Base-by-base conservation (phyloP, 352 stramenopile genomes). In the Globisporangium megalacanthum region DNA sequence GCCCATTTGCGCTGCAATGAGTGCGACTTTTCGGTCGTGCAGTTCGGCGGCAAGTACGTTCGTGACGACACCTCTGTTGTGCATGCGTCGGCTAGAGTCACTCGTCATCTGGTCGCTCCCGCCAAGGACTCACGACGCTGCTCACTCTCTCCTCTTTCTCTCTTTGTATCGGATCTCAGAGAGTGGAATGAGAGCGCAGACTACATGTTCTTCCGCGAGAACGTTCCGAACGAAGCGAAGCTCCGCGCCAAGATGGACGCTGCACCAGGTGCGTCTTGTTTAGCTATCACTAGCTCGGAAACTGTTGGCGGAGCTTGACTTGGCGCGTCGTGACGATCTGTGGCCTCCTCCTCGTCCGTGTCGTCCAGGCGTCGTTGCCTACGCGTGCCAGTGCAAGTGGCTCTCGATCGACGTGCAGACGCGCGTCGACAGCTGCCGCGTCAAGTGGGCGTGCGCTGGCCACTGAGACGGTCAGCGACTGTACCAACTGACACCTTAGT, bases 131-230 rank as follows among this genome's bases (percentile, higher is more conserved):
- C 29, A 19, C 47, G 22, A 13, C 46, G 4, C 29, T 54, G 2
- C 19, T 25, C 20, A 13, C n/a, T 17, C 9, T 10, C 6, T 8
- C 1, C 10, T 49, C 7, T 8, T 11, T 36, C 13, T 33, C 33
- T 50, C 29, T 9, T 17, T n/a, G n/a, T n/a, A n/a, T n/a, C n/a
- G n/a, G 15, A 6, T 41, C 36, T 2, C 56, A 89, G 78, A 52
- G 86, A 86, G 64, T 94, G 81, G 81, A 71, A 69, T 52, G 53
- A 61, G 17, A 88, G 60, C 51, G 83, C 72, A 6, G 83, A 94
- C 49, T 93, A 91, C 65, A 94, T 90, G 79, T 90, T 94, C 58
- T 92, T 92, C 52, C 76, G 81, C 44, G 83, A 94, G 56, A 91
- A 91, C 47, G 72, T 86, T 20, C 81, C 81, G 10, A 92, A 75